These are phyloP conservation scores for Trichophyton simii DNA, from an alignment of 2,329 filamentous ascomycete species.

Conservation along the genomic window DNA sequence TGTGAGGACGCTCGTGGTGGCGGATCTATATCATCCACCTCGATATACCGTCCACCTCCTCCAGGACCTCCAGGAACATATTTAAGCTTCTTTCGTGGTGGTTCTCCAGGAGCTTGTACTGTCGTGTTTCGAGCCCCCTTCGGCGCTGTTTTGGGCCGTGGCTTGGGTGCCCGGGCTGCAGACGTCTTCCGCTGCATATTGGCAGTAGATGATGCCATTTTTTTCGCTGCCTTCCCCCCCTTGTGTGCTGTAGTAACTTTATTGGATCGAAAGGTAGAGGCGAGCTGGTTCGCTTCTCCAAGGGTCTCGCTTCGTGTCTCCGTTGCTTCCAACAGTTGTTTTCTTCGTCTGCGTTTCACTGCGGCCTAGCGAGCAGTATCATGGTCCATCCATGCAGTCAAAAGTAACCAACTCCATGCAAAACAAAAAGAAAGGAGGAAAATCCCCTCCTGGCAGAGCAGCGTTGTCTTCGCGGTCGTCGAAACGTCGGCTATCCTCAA, in stretches of 20 bases:
- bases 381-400: not conserved
- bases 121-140: slow-evolving; percentile 22
- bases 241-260: not conserved
- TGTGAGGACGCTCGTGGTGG: slow-evolving; percentile 27
- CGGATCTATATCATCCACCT: slow-evolving; percentile 54
- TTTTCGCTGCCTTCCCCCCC: not conserved
- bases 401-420: not conserved
- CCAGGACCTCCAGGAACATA: slow-evolving; percentile 82
- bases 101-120: slow-evolving; percentile 36
- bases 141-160: slow-evolving; percentile 22
- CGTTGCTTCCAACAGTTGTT: not conserved
- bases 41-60: slow-evolving; percentile 72
- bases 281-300: not conserved
- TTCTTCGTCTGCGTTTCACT: not conserved
- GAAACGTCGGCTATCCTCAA: not conserved
- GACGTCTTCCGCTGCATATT: slow-evolving; percentile 17
- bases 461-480: not conserved
- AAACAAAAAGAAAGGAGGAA: not conserved
- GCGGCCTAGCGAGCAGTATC: not conserved
- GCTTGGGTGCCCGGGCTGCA: slow-evolving; percentile 20
- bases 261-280: not conserved
- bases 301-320: not conserved
- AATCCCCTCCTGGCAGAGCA: not conserved
- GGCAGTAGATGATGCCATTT: slow-evolving; percentile 19
- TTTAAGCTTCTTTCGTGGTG: slow-evolving; percentile 56